Conservation (phyloP, 2,329 filamentous ascomycete genomes). For the Trichoderma atrobrunneum region DNA sequence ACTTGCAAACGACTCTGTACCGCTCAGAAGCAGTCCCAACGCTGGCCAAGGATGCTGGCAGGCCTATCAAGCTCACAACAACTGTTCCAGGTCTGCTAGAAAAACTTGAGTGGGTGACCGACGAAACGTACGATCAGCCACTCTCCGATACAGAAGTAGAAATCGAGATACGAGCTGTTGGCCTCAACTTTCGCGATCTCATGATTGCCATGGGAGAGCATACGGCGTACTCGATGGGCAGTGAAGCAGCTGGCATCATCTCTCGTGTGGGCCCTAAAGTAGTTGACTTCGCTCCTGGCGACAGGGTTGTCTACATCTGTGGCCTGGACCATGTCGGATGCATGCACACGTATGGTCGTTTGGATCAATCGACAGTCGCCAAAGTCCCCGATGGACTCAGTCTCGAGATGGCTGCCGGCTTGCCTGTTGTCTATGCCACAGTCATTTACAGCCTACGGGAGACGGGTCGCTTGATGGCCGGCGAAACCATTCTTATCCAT, state of each 20-base stretch:
- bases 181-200: constrained; percentile 28
- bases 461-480: constrained; percentile 32
- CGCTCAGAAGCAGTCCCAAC: constrained; percentile 6
- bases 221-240: constrained; percentile 14
- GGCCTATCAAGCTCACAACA: constrained; percentile 18
- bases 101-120: constrained; percentile 9
- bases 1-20: neutral
- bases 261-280: constrained; percentile 23
- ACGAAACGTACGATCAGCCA: neutral
- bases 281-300: constrained; percentile 25
- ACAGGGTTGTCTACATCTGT: constrained; percentile 26
- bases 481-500: constrained; percentile 36
- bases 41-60: constrained; percentile 17
- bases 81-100: constrained; percentile 6
- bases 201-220: constrained; percentile 25
- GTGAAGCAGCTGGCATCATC: constrained; percentile 28
- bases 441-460: constrained; percentile 24
- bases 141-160: constrained; percentile 7
- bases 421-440: constrained; percentile 25
- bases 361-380: neutral
- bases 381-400: constrained; percentile 22
- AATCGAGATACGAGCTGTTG: constrained; percentile 26
- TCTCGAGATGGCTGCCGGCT: constrained; percentile 31
- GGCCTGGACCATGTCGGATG: constrained; percentile 19
- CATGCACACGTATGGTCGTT: constrained; percentile 1